Percentiles rank a stretch among this genome's conserved stretches.
These are phyloP conservation scores for Achaetomiella virescens DNA, from an alignment of 495 filamentous ascomycete species.

Conservation along the genomic window DNA sequence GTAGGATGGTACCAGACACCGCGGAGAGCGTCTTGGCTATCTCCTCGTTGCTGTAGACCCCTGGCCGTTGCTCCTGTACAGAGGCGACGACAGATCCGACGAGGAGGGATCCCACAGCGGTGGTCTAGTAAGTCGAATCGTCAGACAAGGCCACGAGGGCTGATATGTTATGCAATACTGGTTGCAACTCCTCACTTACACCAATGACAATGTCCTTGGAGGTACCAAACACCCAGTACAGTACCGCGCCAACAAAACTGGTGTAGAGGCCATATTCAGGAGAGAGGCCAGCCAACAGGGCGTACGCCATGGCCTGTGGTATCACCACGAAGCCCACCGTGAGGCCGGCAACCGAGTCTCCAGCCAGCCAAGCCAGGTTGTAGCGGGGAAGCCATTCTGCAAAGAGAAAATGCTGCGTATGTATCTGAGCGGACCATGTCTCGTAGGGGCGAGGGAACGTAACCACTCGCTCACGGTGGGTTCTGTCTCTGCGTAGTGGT, in stretches of 20 bases:
- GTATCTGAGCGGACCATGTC: conserved; percentile 46
- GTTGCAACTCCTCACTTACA: conserved; percentile 30
- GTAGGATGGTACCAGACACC: conserved; percentile 27
- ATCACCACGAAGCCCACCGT: conserved; percentile 39
- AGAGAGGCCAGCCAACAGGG: conserved; percentile 40
- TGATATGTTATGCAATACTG: neutral
- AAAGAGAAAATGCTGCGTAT: conserved; percentile 20
- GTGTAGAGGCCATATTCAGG: conserved; percentile 50
- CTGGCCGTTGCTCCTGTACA: conserved; percentile 5
- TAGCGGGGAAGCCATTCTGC: conserved; percentile 14
- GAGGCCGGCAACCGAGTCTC: conserved; percentile 11
- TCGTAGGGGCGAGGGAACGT: conserved; percentile 46
- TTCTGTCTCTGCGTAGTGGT: conserved; percentile 70
- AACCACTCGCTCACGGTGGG: conserved; percentile 67
- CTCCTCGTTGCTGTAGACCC: conserved; percentile 24
- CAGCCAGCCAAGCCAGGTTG: conserved; percentile 9
- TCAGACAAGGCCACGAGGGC: neutral
- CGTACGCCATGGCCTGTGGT: conserved; percentile 51
- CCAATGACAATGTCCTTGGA: conserved; percentile 53
- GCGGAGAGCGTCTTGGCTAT: conserved; percentile 31
- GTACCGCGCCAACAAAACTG: conserved; percentile 48
- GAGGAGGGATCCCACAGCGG: conserved; percentile 17
- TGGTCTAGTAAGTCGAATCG: conserved; percentile 8
- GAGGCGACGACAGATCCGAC: conserved; percentile 10
- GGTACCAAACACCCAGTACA: conserved; percentile 52